These are phyloP conservation scores for Chloranthus sessilifolius DNA, from an alignment of 164 flowering plant genomes.

Conservation along the genomic window DNA sequence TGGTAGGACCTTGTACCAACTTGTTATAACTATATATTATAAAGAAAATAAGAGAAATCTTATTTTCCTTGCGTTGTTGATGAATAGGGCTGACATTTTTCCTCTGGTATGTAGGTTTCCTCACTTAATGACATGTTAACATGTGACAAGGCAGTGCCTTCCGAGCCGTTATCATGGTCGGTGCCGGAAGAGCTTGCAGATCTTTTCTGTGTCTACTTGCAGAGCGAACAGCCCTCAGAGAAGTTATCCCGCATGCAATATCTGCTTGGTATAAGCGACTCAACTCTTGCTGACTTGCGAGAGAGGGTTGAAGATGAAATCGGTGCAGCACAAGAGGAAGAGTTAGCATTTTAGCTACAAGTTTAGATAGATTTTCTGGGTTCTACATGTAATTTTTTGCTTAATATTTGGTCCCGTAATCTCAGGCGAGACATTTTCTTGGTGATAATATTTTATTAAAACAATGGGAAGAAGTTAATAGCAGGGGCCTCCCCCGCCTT, in stretches of 20 bases:
- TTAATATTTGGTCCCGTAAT: too few species aligned
- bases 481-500: too few species aligned
- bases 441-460: too few species aligned
- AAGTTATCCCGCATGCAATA: constrained; percentile 75
- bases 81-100: not conserved
- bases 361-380: too few species aligned
- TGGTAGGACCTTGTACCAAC: too few species aligned
- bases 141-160: constrained; percentile 89
- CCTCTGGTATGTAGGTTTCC: constrained; percentile 49
- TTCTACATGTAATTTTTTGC: too few species aligned
- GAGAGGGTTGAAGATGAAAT: constrained; percentile 38
- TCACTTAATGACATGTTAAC: constrained; percentile 87
- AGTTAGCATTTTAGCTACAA: constrained; percentile 59
- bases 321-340: constrained; percentile 47
- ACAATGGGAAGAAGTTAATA: too few species aligned
- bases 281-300: constrained; percentile 48
- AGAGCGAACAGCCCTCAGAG: constrained; percentile 57
- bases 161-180: constrained; percentile 80
- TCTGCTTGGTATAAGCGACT: constrained; percentile 67
- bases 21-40: too few species aligned
- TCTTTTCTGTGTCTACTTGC: constrained; percentile 54
- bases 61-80: too few species aligned
- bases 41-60: too few species aligned
- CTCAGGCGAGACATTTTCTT: too few species aligned
- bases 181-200: constrained; percentile 77